Evolutionary conservation across 805 yeast species (phyloP).

Genomic region (Candida namnaoensis): DNA sequence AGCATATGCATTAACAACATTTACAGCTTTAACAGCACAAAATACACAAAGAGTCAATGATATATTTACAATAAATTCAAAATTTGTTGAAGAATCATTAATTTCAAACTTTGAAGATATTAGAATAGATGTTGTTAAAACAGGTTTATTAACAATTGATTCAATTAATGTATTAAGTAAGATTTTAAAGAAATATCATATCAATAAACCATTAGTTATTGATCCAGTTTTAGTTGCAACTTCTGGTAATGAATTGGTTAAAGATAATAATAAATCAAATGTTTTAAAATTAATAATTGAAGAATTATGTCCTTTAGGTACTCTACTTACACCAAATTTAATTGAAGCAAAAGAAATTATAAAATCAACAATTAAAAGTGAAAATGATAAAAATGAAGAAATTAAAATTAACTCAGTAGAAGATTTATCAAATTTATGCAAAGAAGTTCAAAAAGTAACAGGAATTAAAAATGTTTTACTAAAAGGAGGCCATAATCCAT

Average conservation of each 20-base stretch:
- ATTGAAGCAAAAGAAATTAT: constrained; percentile 49
- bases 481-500: constrained; percentile 41
- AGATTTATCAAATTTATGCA: constrained; percentile 30
- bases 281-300: constrained; percentile 35
- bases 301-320: constrained; percentile 40
- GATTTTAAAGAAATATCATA: constrained; percentile 22
- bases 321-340: constrained; percentile 67
- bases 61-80: constrained; percentile 33
- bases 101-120: constrained; percentile 52
- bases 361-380: constrained; percentile 14
- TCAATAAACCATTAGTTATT: constrained; percentile 38
- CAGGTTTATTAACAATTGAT: constrained; percentile 63
- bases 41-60: constrained; percentile 40
- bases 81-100: constrained; percentile 39
- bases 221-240: constrained; percentile 87
- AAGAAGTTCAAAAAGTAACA: constrained; percentile 24
- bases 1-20: constrained; percentile 70
- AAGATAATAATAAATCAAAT: constrained; percentile 17
- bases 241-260: constrained; percentile 56
- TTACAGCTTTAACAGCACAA: constrained; percentile 76
- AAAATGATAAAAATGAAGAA: constrained; percentile 10
- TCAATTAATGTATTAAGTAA: constrained; percentile 40
- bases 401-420: constrained; percentile 23
- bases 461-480: constrained; percentile 20
- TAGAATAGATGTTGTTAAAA: constrained; percentile 58